phyloP scores from a whole-genome alignment of 108 stramenopile genomes.

The Cyclotella choctawhatcheeana region DNA sequence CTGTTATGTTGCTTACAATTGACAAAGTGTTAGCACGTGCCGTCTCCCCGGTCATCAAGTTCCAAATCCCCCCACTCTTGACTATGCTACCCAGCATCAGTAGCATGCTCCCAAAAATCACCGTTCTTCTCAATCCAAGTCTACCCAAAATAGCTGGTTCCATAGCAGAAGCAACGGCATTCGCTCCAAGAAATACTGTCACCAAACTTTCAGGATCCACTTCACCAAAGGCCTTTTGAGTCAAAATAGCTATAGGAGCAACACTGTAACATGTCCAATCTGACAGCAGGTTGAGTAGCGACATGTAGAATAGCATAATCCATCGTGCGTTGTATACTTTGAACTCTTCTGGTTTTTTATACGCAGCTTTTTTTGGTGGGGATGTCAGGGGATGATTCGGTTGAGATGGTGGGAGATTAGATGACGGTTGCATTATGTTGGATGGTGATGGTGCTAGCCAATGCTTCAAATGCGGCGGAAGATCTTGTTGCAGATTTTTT shows the following conservation, averaged over 20 bases:
- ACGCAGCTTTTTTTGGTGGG: neutral
- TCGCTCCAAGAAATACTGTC: slow-evolving; percentile 78
- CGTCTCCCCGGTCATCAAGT: slow-evolving; percentile 23
- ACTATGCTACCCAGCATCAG: slow-evolving; percentile 85
- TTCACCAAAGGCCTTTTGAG: slow-evolving; percentile 74
- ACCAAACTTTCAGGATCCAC: slow-evolving; percentile 87
- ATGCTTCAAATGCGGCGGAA: slow-evolving; percentile 5
- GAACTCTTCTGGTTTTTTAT: slow-evolving; percentile 16
- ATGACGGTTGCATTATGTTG: neutral
- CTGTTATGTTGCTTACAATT: too few relatives aligned
- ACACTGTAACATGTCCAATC: slow-evolving; percentile 93
- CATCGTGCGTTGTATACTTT: slow-evolving; percentile 35
- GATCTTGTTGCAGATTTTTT: neutral
- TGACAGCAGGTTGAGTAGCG: slow-evolving; percentile 80
- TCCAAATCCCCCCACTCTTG: slow-evolving; percentile 75
- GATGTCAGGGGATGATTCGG: slow-evolving; percentile 1
- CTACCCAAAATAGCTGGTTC: slow-evolving; percentile 86
- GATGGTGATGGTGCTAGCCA: slow-evolving; percentile 8
- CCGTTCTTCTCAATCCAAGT: slow-evolving; percentile 78
- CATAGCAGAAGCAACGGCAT: slow-evolving; percentile 76
- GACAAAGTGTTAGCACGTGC: too few relatives aligned
- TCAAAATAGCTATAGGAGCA: slow-evolving; percentile 81
- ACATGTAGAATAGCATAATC: slow-evolving; percentile 88
- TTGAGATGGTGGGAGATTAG: neutral
- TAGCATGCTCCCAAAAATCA: slow-evolving; percentile 75